phyloP scores from a whole-genome alignment of 345 rosid species.

The Citrus mangshanensis region DNA sequence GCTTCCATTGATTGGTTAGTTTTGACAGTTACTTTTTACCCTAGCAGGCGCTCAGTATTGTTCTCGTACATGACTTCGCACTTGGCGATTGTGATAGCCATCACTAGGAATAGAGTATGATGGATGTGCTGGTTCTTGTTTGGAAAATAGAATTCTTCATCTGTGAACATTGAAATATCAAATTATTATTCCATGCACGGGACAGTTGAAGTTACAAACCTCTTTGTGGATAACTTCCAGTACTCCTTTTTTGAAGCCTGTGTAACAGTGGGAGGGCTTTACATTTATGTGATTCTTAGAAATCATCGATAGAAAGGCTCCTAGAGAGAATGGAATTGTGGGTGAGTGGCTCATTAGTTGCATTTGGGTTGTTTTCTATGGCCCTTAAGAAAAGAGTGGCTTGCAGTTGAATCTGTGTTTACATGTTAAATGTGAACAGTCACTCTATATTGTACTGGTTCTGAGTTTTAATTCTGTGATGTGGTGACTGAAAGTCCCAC shows the following conservation, averaged over 20 bases:
- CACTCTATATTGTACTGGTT: not conserved
- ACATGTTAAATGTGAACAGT: not conserved
- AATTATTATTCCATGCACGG: not conserved
- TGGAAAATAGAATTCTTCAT: not conserved
- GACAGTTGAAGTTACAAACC: not conserved
- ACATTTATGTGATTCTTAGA: not conserved
- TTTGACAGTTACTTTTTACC: constrained; percentile 1
- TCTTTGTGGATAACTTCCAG: not conserved
- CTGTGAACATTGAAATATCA: not conserved
- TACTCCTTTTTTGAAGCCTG: not conserved
- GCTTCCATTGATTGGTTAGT: constrained; percentile 66
- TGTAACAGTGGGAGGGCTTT: not conserved
- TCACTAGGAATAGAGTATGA: not conserved
- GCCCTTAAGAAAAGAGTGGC: not conserved
- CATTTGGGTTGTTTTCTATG: not conserved
- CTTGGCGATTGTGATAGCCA: not conserved
- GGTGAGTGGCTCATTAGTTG: not conserved
- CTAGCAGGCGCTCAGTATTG: not conserved
- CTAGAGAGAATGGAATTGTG: not conserved
- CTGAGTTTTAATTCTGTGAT: not conserved
- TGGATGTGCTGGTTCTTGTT: not conserved
- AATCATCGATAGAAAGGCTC: not conserved
- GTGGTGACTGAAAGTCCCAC: not conserved
- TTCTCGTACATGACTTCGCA: not conserved
- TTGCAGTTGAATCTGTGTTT: not conserved